Base-by-base conservation (phyloP, 1,284 basidiomycete species). In the Tylopilus microsporus region DNA sequence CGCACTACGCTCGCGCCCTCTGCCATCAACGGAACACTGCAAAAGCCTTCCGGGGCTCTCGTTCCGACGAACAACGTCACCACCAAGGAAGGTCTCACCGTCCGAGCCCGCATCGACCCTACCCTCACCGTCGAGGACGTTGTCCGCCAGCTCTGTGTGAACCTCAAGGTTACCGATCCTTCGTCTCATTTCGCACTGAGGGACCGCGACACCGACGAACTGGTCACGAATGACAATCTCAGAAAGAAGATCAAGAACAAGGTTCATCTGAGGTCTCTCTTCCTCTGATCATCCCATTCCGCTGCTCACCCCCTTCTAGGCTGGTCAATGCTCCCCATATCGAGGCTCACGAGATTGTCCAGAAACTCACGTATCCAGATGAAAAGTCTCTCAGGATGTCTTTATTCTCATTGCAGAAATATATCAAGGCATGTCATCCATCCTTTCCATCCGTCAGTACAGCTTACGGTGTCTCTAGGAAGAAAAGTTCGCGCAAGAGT, bases 161-260 rank as follows among this genome's bases (percentile, higher is more conserved):
- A 90, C 71, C 77, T 98, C 65, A 88, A 89, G 68, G 86, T 95
- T 52, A 85, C 86, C 61, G 92, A 94, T 56, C 85, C 91, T 1
- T 84, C 91, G 15, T 82, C 85, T 5, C 80, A 92, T 60, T 94
- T 89, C 67, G 92, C 93, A 2, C 74, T 98, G 58, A 80, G 95
- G 65, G 94, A 97, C 68, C 73, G 73, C n/a, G 91, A 94, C 65
- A 83, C 80, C 34, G 91, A 94, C 64, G 89, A 91, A 67, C 76
- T 98, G 51, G 87, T 98, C n/a, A 96, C 94, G 32, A 92, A 94
- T 68, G 89, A 92, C 62, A 96, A 91, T 71, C 75, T 92, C 68
- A 81, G 84, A 69, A 87, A 83, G 75, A 92, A 89, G 76, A 92
- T 94, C 62, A 86, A 84, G 74, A 80, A 80, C 56, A 92, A 91